phyloP scores from a whole-genome alignment of 768 basidiomycete genomes.

The Lanmaoa pseudosensibilis region DNA sequence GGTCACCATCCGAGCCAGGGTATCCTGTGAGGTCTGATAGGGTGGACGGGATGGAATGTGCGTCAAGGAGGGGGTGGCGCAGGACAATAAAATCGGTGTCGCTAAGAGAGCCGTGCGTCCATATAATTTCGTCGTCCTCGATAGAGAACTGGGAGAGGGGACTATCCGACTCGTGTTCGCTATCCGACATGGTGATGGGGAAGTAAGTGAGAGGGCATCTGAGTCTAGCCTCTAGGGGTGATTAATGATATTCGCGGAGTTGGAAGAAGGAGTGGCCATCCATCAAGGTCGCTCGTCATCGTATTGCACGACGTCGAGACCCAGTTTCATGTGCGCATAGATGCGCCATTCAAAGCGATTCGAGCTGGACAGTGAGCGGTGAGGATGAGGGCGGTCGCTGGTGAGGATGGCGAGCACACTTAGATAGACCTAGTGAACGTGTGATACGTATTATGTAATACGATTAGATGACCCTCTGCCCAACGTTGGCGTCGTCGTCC shows the following conservation, averaged over 20 bases:
- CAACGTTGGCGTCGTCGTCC: conserved; percentile 28
- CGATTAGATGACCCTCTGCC: conserved; percentile 40
- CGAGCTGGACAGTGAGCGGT: background rate
- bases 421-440: conserved; percentile 9
- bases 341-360: background rate
- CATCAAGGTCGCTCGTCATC: conserved; percentile 14
- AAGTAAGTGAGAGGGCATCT: background rate
- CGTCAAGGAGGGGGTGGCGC: conserved; percentile 16
- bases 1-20: conserved; percentile 10
- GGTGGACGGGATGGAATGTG: conserved; percentile 13
- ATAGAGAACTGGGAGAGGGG: conserved; percentile 15
- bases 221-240: background rate
- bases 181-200: conserved; percentile 12
- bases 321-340: background rate
- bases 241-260: conserved; percentile 18
- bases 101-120: conserved; percentile 10
- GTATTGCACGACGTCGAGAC: conserved; percentile 1
- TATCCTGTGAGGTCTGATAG: conserved; percentile 5
- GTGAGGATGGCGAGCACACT: background rate
- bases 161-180: conserved; percentile 6
- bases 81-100: conserved; percentile 30
- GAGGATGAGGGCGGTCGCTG: background rate
- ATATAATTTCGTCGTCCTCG: conserved; percentile 27
- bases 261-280: background rate
- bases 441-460: conserved; percentile 34